Percentiles rank a stretch among this genome's conserved stretches.
These are phyloP conservation scores for Cystobasidium onofrii DNA, from an alignment of 768 basidiomycete species.

Conservation along the genomic window DNA sequence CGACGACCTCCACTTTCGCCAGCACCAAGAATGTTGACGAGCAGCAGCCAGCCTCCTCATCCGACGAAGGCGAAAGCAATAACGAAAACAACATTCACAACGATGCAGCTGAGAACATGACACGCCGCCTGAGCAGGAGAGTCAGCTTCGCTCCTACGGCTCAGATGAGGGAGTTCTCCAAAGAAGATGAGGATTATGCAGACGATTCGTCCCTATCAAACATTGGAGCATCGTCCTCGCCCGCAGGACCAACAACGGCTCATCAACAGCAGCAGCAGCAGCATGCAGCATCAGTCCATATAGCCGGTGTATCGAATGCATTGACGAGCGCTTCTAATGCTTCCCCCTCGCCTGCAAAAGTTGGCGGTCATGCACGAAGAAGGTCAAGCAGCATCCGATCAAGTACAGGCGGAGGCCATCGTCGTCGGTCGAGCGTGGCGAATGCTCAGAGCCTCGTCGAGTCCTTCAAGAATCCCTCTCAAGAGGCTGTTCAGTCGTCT, in stretches of 20 bases:
- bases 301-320: not conserved
- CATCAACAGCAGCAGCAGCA: not conserved
- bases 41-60: constrained; percentile 11
- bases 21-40: constrained; percentile 25
- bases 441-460: constrained; percentile 1
- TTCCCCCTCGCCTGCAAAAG: not conserved
- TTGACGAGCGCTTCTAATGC: not conserved
- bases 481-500: not conserved
- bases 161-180: constrained; percentile 33
- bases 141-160: constrained; percentile 40
- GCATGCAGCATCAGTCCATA: not conserved
- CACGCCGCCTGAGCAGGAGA: constrained; percentile 32
- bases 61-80: constrained; percentile 24
- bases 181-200: constrained; percentile 5
- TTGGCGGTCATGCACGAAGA: not conserved
- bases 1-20: constrained; percentile 5
- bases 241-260: not conserved
- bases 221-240: not conserved
- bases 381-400: not conserved
- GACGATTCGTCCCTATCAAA: not conserved
- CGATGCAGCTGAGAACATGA: constrained; percentile 16
- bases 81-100: constrained; percentile 3
- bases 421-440: constrained; percentile 14
- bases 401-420: not conserved
- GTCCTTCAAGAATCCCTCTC: not conserved